These are phyloP conservation scores for Phytophthora podocarpi DNA, from an alignment of 352 stramenopile genomes.

Conservation along the genomic window DNA sequence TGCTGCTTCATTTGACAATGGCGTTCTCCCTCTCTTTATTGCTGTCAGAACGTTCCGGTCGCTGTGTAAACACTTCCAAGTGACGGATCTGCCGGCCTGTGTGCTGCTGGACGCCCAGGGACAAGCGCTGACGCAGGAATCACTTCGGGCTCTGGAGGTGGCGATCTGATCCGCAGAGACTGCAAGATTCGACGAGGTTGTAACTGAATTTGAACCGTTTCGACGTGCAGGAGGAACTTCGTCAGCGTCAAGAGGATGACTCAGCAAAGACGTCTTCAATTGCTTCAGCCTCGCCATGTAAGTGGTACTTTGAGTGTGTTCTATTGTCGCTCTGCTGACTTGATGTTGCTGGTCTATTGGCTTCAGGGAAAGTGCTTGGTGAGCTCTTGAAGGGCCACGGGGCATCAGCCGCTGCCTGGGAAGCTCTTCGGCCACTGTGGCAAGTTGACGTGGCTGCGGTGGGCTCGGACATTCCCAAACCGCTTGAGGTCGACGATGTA, in stretches of 20 bases:
- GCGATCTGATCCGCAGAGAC: background rate
- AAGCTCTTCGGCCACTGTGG: constrained; percentile 29
- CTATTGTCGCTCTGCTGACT: background rate
- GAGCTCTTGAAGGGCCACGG: constrained; percentile 19
- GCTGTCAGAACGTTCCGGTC: constrained; percentile 38
- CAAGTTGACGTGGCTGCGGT: constrained; percentile 3
- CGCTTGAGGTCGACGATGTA: constrained; percentile 15
- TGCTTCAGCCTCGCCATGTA: constrained; percentile 15
- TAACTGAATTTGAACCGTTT: background rate
- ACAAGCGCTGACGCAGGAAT: constrained; percentile 17
- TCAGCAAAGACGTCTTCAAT: background rate
- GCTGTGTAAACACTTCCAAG: constrained; percentile 48
- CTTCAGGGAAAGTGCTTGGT: constrained; percentile 26
- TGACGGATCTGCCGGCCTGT: constrained; percentile 45
- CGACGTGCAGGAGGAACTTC: constrained; percentile 16
- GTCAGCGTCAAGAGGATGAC: constrained; percentile 6
- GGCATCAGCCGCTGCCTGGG: constrained; percentile 3
- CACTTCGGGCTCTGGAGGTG: constrained; percentile 21
- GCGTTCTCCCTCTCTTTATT: background rate
- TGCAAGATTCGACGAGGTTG: background rate
- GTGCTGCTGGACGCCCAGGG: constrained; percentile 35
- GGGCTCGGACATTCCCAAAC: background rate
- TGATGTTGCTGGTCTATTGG: background rate
- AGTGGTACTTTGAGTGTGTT: background rate
- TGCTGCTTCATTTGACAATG: no score